phyloP scores from a whole-genome alignment of 768 basidiomycete genomes.

The Calocybe cyanea region DNA sequence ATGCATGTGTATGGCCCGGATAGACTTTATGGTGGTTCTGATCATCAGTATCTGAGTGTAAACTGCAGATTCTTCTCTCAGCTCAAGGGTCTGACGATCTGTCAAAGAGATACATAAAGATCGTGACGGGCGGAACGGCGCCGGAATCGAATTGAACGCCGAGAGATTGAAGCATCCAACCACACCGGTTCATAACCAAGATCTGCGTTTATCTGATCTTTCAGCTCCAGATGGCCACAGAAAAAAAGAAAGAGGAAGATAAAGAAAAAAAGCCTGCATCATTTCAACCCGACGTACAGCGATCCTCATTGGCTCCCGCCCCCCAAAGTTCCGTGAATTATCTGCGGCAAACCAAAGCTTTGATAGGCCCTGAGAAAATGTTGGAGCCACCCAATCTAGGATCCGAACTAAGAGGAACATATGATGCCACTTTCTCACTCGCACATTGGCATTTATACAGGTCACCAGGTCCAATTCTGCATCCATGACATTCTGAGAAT shows the following conservation, averaged over 20 bases:
- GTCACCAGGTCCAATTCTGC: not conserved
- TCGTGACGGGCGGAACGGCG: conserved; percentile 12
- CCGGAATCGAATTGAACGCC: conserved; percentile 6
- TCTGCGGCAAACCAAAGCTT: conserved; percentile 3
- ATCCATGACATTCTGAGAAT: conserved; percentile 9
- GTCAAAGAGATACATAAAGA: conserved; percentile 8
- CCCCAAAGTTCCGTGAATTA: conserved; percentile 1
- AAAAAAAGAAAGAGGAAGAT: too few species aligned
- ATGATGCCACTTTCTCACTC: not conserved
- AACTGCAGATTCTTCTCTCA: conserved; percentile 14
- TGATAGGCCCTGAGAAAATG: too few species aligned
- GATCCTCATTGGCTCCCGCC: not conserved
- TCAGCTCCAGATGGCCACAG: not conserved
- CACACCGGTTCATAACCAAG: conserved; percentile 12
- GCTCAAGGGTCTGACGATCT: conserved; percentile 3
- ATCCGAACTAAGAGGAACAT: conserved; percentile 17
- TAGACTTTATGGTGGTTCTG: not conserved
- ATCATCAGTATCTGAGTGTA: conserved; percentile 9
- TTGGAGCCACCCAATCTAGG: not conserved
- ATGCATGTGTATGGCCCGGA: conserved; percentile 7
- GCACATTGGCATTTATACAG: not conserved
- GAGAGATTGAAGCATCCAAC: conserved; percentile 2
- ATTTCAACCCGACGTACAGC: too few species aligned
- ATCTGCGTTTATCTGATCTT: not conserved
- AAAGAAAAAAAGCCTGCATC: not conserved